Evolutionary conservation across 1,139 yeast species (phyloP).

Genomic region (Lizanozyma gosingica): DNA sequence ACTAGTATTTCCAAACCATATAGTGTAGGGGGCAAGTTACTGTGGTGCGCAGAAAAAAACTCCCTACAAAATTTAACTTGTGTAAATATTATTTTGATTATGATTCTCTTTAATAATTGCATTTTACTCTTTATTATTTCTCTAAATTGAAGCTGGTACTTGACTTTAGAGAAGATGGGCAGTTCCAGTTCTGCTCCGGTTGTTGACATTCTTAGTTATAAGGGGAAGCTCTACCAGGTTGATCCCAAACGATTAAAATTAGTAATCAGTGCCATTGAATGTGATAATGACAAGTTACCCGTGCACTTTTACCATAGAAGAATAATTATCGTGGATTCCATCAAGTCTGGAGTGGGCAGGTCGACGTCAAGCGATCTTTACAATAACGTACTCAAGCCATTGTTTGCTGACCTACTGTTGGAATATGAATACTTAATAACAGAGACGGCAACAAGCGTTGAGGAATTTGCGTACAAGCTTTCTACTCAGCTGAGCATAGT

Average conservation of each 20-base stretch:
- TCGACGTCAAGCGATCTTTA: constrained; percentile 29
- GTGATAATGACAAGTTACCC: background rate
- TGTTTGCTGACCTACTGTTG: constrained; percentile 29
- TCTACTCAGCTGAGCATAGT: constrained; percentile 27
- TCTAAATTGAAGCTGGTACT: too few relatives aligned
- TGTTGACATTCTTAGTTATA: background rate
- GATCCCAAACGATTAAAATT: background rate
- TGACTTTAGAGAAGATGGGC: too few relatives aligned
- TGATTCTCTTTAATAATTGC: too few relatives aligned
- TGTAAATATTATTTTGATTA: too few relatives aligned
- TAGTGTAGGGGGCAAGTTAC: too few relatives aligned
- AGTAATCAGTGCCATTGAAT: background rate
- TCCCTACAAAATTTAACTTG: too few relatives aligned
- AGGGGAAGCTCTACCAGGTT: background rate
- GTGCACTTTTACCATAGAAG: background rate
- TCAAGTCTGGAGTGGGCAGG: constrained; percentile 50
- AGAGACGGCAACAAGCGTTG: constrained; percentile 20
- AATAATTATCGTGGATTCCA: constrained; percentile 40
- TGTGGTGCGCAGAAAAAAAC: too few relatives aligned
- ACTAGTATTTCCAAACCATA: too few relatives aligned
- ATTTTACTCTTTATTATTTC: too few relatives aligned
- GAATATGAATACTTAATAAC: constrained; percentile 34
- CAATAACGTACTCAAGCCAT: constrained; percentile 31
- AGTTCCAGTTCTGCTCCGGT: background rate
- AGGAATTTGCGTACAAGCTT: constrained; percentile 24